A percentile compares a stretch with the other conserved stretches of the same genome.
These are phyloP conservation scores for Colletotrichum simmondsii DNA, from an alignment of 2,329 filamentous ascomycete genomes.

Conservation along the genomic window DNA sequence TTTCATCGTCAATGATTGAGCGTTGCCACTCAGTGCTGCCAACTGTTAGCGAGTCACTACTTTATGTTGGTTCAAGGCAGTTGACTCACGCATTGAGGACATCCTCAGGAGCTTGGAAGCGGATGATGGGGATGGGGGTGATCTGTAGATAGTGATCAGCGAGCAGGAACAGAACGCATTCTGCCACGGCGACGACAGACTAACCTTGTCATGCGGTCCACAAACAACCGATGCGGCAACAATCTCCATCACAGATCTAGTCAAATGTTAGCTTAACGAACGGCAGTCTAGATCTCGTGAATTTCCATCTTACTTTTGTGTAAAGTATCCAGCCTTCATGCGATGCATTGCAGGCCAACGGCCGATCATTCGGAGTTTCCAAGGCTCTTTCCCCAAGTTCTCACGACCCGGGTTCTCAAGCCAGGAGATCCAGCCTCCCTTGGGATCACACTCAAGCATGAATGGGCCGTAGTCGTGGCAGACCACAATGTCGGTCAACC, in stretches of 20 bases:
- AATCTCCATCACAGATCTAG: background rate
- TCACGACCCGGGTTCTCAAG: conserved; percentile 2
- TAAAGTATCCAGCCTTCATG: conserved; percentile 1
- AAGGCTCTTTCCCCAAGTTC: background rate
- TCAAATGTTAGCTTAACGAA: background rate
- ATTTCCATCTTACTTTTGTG: background rate
- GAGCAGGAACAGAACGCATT: background rate
- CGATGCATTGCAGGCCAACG: conserved; percentile 5
- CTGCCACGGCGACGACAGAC: background rate
- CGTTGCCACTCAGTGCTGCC: background rate
- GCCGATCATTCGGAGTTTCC: background rate
- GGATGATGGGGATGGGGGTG: background rate
- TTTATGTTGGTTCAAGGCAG: background rate
- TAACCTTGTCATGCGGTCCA: background rate
- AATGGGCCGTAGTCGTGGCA: conserved; percentile 5
- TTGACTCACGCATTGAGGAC: background rate
- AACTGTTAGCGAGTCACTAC: background rate
- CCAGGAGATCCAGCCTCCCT: conserved; percentile 8
- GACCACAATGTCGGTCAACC: background rate
- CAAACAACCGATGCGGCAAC: background rate
- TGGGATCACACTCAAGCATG: conserved; percentile 1
- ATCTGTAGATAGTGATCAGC: background rate
- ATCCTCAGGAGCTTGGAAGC: background rate
- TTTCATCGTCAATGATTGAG: background rate
- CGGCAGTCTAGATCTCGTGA: background rate